These are phyloP conservation scores for Starmerella geochares DNA, from an alignment of 805 yeast genomes.

Conservation along the genomic window DNA sequence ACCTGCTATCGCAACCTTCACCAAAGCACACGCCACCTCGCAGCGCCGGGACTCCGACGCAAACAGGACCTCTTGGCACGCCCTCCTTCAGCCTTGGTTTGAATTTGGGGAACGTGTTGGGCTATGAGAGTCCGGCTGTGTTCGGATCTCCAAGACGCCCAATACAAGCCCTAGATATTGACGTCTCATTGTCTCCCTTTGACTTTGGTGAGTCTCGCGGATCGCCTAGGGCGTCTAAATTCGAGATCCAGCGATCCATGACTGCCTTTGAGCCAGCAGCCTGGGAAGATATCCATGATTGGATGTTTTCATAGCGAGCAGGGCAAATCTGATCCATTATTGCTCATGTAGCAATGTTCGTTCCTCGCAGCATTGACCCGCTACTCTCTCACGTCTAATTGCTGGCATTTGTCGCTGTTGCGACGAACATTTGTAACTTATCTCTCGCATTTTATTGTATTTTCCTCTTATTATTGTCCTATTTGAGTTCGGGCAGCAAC, in stretches of 20 bases:
- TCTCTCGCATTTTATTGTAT: background rate
- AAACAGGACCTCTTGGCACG: background rate
- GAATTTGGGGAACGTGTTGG: constrained; percentile 9
- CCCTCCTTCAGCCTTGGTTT: background rate
- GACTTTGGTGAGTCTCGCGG: constrained; percentile 17
- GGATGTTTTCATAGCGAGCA: constrained; percentile 20
- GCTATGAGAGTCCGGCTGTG: constrained; percentile 17
- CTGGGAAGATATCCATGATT: constrained; percentile 25
- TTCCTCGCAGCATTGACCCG: too few relatives aligned
- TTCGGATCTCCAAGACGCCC: constrained; percentile 19
- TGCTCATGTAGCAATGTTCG: too few relatives aligned
- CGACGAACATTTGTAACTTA: constrained; percentile 2
- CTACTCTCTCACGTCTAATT: too few relatives aligned
- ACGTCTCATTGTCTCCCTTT: constrained; percentile 15
- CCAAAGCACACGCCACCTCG: constrained; percentile 1
- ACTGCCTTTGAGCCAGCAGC: constrained; percentile 25
- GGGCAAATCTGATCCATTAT: too few relatives aligned
- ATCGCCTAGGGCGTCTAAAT: constrained; percentile 18
- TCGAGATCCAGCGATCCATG: constrained; percentile 23
- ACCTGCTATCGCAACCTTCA: background rate
- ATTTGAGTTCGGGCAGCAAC: too few relatives aligned
- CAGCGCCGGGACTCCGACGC: background rate
- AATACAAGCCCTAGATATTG: constrained; percentile 4
- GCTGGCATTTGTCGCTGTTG: too few relatives aligned
- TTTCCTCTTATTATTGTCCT: too few relatives aligned